These are phyloP conservation scores for Colletotrichum siamense DNA, from an alignment of 2,329 filamentous ascomycete species.

Conservation along the genomic window DNA sequence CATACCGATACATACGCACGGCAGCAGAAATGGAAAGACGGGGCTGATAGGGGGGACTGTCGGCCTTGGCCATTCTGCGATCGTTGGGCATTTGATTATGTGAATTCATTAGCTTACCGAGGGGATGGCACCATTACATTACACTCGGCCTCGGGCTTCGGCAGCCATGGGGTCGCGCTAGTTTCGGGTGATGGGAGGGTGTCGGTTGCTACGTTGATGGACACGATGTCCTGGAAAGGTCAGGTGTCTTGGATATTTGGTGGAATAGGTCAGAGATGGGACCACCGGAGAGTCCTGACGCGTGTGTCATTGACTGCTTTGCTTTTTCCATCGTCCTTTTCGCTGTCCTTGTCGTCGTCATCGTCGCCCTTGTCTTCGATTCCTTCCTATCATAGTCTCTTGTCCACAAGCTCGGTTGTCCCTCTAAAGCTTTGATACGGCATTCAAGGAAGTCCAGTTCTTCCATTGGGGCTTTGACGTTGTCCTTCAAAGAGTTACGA, in stretches of 20 bases:
- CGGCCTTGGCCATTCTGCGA: background rate
- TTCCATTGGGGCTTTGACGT: background rate
- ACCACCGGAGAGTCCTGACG: background rate
- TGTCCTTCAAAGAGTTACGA: rapidly evolving
- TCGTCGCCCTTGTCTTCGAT: background rate
- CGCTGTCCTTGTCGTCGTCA: background rate
- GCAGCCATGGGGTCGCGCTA: background rate
- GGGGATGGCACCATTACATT: background rate
- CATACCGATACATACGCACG: background rate
- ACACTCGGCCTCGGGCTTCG: background rate
- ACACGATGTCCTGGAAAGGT: background rate
- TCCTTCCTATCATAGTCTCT: background rate
- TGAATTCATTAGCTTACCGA: background rate
- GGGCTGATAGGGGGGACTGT: background rate
- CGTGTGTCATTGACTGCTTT: background rate
- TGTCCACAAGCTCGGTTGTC: background rate
- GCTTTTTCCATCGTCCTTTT: background rate
- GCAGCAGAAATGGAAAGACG: background rate
- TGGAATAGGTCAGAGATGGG: rapidly evolving
- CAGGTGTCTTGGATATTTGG: background rate
- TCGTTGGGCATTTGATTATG: background rate
- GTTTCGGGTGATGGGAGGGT: background rate
- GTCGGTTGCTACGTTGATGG: background rate
- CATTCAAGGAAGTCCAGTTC: background rate
- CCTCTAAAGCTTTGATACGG: no score